These are phyloP conservation scores for Sistotremastrum suecicum DNA, from an alignment of 768 basidiomycete species.

Conservation along the genomic window DNA sequence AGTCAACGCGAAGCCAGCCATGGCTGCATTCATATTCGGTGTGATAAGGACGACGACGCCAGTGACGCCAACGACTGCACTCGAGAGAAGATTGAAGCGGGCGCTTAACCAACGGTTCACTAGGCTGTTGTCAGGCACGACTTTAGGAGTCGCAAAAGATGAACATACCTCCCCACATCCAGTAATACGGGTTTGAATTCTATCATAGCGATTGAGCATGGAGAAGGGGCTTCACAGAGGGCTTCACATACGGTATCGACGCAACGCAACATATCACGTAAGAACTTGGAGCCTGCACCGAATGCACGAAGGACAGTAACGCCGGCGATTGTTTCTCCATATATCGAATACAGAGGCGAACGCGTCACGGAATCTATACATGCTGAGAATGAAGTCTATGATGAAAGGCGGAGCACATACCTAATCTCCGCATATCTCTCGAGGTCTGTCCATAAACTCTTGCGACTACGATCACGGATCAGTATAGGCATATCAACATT, in stretches of 20 bases:
- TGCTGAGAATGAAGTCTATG: neutral
- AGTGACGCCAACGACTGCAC: conserved; percentile 57
- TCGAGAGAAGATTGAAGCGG: conserved; percentile 73
- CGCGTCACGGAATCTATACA: conserved; percentile 26
- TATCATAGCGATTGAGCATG: conserved; percentile 9
- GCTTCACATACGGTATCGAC: conserved; percentile 54
- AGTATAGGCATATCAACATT: conserved; percentile 15
- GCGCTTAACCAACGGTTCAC: conserved; percentile 87
- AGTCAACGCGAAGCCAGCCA: conserved; percentile 77
- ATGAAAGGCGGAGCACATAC: conserved; percentile 16
- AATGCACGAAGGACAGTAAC: conserved; percentile 60
- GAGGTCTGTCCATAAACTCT: conserved; percentile 73
- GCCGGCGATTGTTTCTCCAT: conserved; percentile 38
- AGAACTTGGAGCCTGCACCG: conserved; percentile 75
- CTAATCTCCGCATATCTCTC: conserved; percentile 59
- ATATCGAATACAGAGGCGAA: conserved; percentile 37
- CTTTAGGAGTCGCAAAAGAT: neutral
- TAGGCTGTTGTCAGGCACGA: conserved; percentile 14
- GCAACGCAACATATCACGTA: conserved; percentile 71
- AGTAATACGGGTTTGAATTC: conserved; percentile 67
- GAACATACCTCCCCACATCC: conserved; percentile 74
- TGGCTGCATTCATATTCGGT: conserved; percentile 60
- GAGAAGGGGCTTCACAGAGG: neutral
- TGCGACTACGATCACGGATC: conserved; percentile 10
- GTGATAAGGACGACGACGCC: conserved; percentile 52